Base-by-base conservation (phyloP, 768 basidiomycete genomes). In the Baorangia bicolor region DNA sequence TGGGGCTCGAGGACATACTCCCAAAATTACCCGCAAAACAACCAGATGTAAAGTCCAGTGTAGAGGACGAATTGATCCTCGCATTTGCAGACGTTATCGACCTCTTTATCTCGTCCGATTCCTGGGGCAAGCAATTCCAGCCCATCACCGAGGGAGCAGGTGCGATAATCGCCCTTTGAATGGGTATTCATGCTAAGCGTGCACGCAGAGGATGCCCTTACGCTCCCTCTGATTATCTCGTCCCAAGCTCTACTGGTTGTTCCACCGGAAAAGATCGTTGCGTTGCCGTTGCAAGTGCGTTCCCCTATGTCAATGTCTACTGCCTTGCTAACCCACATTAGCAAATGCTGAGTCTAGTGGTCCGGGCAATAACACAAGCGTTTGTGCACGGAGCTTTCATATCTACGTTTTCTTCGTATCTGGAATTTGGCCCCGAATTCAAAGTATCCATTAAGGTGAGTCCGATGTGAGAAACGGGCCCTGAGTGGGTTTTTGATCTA, bases 71-170 rank as follows among this genome's bases (percentile, higher is more conserved):
- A 62, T 67, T 83, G 25, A 74, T 91, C 30, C 74, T 92, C 27
- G 81, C 87, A 4, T 74, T 90, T 27, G 89, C 90, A 9, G 89
- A 91, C 65, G 80, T 87, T 23, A 81, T 91, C 67, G 89, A 91
- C 60, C 70, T 78, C 12, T 84, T 86, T 57, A 61, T 65, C 18
- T 66, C 65, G 8, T 71, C 74, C 5, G 69, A 67, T 44, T 75
- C 75, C 16, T 90, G 89, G 89, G 83, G 86, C 64, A 79, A 76
- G 49, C 88, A 91, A 62, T 90, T 90, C 64, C 77, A 78, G 53
- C 79, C 81, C n/a, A 73, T 74, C 18, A 73, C 77, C 7, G 77
- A 80, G 59, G 77, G 73, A 64, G 74, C 59, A 55, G 73, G 73
- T 66, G 72, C 72, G 71, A 56, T n/a, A 12, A 51, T 31, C 38